A percentile compares a stretch with the other conserved stretches of the same genome.
These are phyloP conservation scores for Cryoendolithus antarcticus DNA, from an alignment of 2,329 filamentous ascomycete species.

Conservation along the genomic window DNA sequence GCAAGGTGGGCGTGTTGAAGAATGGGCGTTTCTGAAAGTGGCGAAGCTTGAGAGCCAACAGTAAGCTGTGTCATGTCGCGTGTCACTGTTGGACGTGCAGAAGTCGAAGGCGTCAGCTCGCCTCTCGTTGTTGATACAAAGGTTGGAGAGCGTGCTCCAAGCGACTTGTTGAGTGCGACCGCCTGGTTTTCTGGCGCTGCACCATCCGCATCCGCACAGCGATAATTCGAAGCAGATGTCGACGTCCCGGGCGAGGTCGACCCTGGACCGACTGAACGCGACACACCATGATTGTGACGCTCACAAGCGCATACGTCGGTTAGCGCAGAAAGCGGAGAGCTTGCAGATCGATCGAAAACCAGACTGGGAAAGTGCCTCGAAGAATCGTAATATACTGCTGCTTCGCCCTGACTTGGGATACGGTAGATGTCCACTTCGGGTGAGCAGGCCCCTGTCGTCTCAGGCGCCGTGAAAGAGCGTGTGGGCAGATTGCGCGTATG, in stretches of 20 bases:
- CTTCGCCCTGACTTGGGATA: slow-evolving; percentile 20
- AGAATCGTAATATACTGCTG: slow-evolving; percentile 21
- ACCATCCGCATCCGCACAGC: too few species aligned
- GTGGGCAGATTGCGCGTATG: slow-evolving; percentile 6
- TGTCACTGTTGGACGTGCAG: too few species aligned
- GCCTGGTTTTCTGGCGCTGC: too few species aligned
- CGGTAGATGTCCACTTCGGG: slow-evolving; percentile 19
- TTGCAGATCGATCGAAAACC: slow-evolving; percentile 5
- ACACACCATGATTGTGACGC: slow-evolving; percentile 1
- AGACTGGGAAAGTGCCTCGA: slow-evolving; percentile 12
- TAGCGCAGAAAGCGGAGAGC: slow-evolving; percentile 1
- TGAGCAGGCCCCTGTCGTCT: slow-evolving; percentile 10
- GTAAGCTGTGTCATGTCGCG: slow-evolving; percentile 3
- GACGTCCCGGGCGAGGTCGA: neutral
- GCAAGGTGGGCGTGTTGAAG: too few species aligned
- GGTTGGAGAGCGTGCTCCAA: too few species aligned
- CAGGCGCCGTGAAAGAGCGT: slow-evolving; percentile 18
- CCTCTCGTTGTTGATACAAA: too few species aligned
- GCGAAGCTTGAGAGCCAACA: slow-evolving; percentile 14
- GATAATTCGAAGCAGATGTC: too few species aligned
- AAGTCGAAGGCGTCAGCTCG: too few species aligned
- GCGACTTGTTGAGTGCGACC: too few species aligned
- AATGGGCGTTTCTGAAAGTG: slow-evolving; percentile 9
- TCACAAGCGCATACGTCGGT: slow-evolving; percentile 6
- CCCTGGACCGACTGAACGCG: too few species aligned